Evolutionary conservation across 352 stramenopile species (phyloP), one percentile per base, ranked within the genome.

Genomic region (Globisporangium radiosum): DNA sequence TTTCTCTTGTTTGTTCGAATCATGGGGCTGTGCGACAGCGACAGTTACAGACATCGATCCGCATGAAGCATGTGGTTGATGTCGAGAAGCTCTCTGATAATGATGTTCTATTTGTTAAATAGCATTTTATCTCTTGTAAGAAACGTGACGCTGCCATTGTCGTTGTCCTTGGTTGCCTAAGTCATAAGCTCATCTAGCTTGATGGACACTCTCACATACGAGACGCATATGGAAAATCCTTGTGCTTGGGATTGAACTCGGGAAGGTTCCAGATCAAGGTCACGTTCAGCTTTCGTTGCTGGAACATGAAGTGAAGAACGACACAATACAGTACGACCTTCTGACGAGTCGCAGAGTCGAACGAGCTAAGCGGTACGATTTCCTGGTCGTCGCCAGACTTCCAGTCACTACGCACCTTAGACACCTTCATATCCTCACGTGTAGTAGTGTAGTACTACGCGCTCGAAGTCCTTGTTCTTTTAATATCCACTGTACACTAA

Each of bases 381-480:
- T 25, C 9, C 7, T 11, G 8, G 3, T 37, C 2, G 13, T 47
- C 37, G 6, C 14, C 25, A 4, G 51, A 8, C 15, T 48, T 47
- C 52, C 52, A 56, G 1, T 19, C 52, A 15, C 38, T 38, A 0
- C 45, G 15, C n/a, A 39, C 52, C 5, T 13, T 7, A 0, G 52
- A 15, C 3, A 48, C 33, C n/a, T 56, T 56, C 15, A 14, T 15
- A n/a, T 56, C 39, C 15, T 48, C 11, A 2, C 5, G 40, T 15
- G 42, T 50, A 0, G 53, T 58, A 25, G 52, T 59, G 54, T n/a
- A n/a, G n/a, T n/a, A 59, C 43, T 0, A 59, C 33, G 25, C 38
- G 45, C 36, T 42, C 43, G 15, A 52, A 71, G 52, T 59, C 63
- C 48, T 74, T 76, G 57, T 65, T 78, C 2, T 7, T 79, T 57